Base-by-base conservation (phyloP, 768 basidiomycete genomes). In the Boletus sp. region DNA sequence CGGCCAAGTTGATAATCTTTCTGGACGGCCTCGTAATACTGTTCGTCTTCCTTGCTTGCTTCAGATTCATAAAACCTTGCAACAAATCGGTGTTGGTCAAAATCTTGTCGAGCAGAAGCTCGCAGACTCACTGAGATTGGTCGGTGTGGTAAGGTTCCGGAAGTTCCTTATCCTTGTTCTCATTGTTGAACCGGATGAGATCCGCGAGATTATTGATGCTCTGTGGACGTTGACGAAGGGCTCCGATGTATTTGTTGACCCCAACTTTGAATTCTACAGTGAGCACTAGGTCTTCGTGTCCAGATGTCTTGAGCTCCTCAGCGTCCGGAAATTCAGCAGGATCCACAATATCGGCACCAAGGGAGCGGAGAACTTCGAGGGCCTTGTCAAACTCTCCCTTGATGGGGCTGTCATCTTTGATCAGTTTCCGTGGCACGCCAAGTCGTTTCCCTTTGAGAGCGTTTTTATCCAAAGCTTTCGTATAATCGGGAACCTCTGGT, bases 251-350 rank as follows among this genome's bases (percentile, higher is more conserved):
- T 28, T 70, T 69, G 54, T 81, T 76, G 20, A 87, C 56, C 55
- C 84, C 76, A 45, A 80, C 85, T 75, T 86, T 87, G 72, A 87
- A 82, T 60, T 87, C 87, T 0, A 76, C 73, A 30, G 77, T 68
- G 14, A 84, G 61, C 1, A 87, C 85, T 18, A 81, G 64, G 0
- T 69, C 76, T 65, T 87, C 85, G 54, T 83, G 77, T 8, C 76
- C 74, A 1, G 80, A 79, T 1, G 57, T 58, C 18, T 74, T 61
- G 40, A 84, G 75, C 53, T 83, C 84, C 1, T 78, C 73, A 0
- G 80, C 78, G 33, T 78, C 79, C 0, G 84, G 80, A 15, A 88
- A 70, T 56, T 87, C 83, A 1, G 84, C 82, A 1, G 85, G 83
- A 63, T 89, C 86, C 7, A 87, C 75, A 5, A 89, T 73, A 1